Evolutionary conservation across 345 rosid genomes (phyloP).

Genomic region (Psidium guajava): DNA sequence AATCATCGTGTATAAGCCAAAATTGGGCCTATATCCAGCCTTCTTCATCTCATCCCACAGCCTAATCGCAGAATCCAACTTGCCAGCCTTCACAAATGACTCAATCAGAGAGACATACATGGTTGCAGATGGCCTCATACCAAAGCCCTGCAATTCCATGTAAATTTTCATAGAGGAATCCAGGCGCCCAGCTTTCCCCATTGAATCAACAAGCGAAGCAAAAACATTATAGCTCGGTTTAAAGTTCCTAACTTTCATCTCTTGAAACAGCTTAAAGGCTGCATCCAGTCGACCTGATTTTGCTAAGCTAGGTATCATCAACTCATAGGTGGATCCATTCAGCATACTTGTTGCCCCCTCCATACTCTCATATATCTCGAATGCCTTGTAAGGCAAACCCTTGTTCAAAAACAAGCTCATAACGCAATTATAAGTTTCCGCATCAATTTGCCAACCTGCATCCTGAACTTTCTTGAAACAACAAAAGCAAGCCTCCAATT

Average conservation of each 20-base stretch:
- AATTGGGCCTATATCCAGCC: conserved; percentile 81
- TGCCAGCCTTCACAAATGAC: conserved; percentile 86
- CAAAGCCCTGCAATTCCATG: conserved; percentile 75
- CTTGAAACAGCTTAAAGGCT: conserved; percentile 82
- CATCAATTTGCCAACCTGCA: conserved; percentile 50
- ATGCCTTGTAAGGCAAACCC: conserved; percentile 90
- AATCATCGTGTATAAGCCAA: conserved; percentile 70
- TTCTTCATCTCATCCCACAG: conserved; percentile 95
- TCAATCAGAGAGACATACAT: conserved; percentile 84
- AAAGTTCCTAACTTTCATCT: conserved; percentile 69
- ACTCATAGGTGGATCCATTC: conserved; percentile 78
- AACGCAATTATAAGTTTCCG: conserved; percentile 61
- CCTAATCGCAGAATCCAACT: conserved; percentile 68
- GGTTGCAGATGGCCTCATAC: conserved; percentile 69
- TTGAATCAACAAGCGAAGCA: conserved; percentile 82
- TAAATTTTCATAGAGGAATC: conserved; percentile 88
- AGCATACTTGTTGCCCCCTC: conserved; percentile 51
- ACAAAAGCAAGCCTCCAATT: conserved; percentile 72
- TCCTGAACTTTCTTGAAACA: conserved; percentile 87
- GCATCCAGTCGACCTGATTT: conserved; percentile 97
- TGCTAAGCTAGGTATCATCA: conserved; percentile 85
- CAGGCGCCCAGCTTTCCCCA: conserved; percentile 96
- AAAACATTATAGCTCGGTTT: conserved; percentile 56
- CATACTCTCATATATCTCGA: conserved; percentile 96
- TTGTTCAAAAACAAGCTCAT: conserved; percentile 72